phyloP scores from a whole-genome alignment of 192 early-diverging fungal genomes.

The Coemansia sp. region DNA sequence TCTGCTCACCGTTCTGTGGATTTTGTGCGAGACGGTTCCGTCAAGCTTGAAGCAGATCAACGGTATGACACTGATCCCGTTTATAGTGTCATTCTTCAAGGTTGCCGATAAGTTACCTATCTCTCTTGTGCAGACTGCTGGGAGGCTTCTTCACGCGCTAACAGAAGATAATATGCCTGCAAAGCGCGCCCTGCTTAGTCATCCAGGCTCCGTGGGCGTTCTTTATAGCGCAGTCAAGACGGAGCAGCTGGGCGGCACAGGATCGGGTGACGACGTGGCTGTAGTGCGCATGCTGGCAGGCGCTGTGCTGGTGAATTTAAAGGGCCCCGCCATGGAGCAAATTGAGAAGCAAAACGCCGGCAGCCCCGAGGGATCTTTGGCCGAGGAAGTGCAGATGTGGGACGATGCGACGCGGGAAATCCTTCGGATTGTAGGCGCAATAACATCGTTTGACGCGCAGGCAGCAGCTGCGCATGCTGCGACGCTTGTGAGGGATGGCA shows the following conservation, averaged over 20 bases:
- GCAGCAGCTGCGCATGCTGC: conserved; percentile 24
- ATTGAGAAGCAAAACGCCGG: conserved; percentile 19
- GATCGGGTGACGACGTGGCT: conserved; percentile 56
- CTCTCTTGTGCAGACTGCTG: conserved; percentile 53
- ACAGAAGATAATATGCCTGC: conserved; percentile 73
- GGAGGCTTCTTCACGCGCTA: conserved; percentile 79
- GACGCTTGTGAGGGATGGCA: conserved; percentile 19
- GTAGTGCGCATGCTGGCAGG: conserved; percentile 69
- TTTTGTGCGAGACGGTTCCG: conserved; percentile 68
- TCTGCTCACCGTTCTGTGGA: conserved; percentile 45
- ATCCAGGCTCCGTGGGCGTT: conserved; percentile 56
- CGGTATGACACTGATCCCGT: conserved; percentile 59
- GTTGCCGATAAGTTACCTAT: conserved; percentile 38
- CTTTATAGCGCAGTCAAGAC: conserved; percentile 56
- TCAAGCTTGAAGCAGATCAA: conserved; percentile 67
- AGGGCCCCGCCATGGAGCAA: conserved; percentile 23
- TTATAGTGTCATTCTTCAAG: conserved; percentile 70
- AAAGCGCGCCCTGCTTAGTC: conserved; percentile 58
- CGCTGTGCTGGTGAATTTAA: conserved; percentile 59
- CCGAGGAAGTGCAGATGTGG: conserved; percentile 57
- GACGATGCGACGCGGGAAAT: conserved; percentile 37
- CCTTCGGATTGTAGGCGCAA: conserved; percentile 32
- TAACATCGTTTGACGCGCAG: conserved; percentile 38
- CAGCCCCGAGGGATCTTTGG: conserved; percentile 26
- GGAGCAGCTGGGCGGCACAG: background rate